Conservation (phyloP, 1,284 basidiomycete genomes). For the Trametes polyzona region DNA sequence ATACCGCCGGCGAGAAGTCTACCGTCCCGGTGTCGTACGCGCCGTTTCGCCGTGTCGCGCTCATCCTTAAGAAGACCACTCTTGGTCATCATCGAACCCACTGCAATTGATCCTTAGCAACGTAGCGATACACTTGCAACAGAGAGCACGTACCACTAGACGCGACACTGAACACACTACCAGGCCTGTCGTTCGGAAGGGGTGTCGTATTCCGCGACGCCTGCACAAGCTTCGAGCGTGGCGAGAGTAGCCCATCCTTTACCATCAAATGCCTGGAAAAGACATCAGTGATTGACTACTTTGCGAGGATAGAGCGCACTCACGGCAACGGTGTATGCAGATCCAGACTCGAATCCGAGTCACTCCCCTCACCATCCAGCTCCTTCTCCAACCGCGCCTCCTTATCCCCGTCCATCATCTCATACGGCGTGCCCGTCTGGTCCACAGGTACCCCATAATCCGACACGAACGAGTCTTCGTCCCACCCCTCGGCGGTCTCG, state of each 20-base stretch:
- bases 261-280: constrained; percentile 69
- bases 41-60: constrained; percentile 61
- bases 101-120: constrained; percentile 1
- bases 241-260: constrained; percentile 71
- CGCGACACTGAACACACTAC: constrained; percentile 43
- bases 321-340: constrained; percentile 79
- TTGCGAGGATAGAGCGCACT: constrained; percentile 36
- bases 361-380: constrained; percentile 48
- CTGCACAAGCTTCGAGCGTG: constrained; percentile 67
- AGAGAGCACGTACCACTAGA: constrained; percentile 41
- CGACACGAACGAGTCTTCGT: constrained; percentile 34
- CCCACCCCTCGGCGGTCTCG: constrained; percentile 26
- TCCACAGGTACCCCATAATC: constrained; percentile 36
- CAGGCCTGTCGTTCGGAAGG: constrained; percentile 35
- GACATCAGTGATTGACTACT: background rate
- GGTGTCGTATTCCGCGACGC: constrained; percentile 34
- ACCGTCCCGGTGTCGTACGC: constrained; percentile 72
- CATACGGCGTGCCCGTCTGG: constrained; percentile 32
- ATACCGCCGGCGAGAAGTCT: constrained; percentile 65
- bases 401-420: constrained; percentile 33
- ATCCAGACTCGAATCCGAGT: constrained; percentile 74
- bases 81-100: constrained; percentile 48
- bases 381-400: constrained; percentile 37
- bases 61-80: constrained; percentile 61
- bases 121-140: constrained; percentile 2